A percentile compares a stretch with the other conserved stretches of the same genome.
phyloP scores from a whole-genome alignment of 2,329 filamentous ascomycete species.

The Neonectria ditissima region DNA sequence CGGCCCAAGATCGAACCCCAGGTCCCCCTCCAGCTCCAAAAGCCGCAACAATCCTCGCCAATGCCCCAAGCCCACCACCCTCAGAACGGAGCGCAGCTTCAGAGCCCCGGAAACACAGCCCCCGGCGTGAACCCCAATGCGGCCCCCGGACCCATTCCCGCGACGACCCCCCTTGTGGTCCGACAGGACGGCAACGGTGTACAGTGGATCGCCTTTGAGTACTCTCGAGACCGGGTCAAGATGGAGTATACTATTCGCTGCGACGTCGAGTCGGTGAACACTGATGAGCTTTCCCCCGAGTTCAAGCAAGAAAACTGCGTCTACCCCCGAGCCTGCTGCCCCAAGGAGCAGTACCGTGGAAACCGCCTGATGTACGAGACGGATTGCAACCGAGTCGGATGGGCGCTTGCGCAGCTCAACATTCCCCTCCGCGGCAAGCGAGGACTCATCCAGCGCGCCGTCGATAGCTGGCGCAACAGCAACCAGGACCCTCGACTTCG shows the following conservation, averaged over 20 bases:
- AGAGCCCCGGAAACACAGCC: slow-evolving; percentile 52
- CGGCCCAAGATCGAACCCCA: slow-evolving; percentile 73
- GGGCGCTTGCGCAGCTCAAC: slow-evolving; percentile 95
- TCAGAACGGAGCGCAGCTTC: slow-evolving; percentile 53
- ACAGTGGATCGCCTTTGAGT: slow-evolving; percentile 99
- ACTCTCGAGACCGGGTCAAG: slow-evolving; percentile 96
- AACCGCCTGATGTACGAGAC: slow-evolving; percentile 97
- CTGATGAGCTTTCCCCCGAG: slow-evolving; percentile 83
- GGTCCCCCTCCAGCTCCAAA: slow-evolving; percentile 71
- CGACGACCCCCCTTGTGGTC: slow-evolving; percentile 93
- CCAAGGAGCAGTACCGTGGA: slow-evolving; percentile 95
- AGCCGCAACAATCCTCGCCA: slow-evolving; percentile 61
- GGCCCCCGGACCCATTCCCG: slow-evolving; percentile 94
- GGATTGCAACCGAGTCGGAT: slow-evolving; percentile 99
- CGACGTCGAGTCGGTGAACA: slow-evolving; percentile 96
- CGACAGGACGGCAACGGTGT: slow-evolving; percentile 96
- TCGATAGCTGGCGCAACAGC: slow-evolving; percentile 99
- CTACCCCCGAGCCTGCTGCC: slow-evolving; percentile 93
- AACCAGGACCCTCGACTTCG: slow-evolving; percentile 94
- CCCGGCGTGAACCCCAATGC: slow-evolving; percentile 84
- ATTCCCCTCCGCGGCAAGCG: slow-evolving; percentile 91
- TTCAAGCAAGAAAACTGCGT: slow-evolving; percentile 99
- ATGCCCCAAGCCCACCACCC: slow-evolving; percentile 53
- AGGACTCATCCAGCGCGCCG: slow-evolving; percentile 94
- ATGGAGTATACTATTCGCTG: slow-evolving; percentile 99